A percentile compares a stretch with the other conserved stretches of the same genome.
Evolutionary conservation across 2,329 filamentous ascomycete genomes (phyloP).

Genomic region (Zopfia rhizophila): DNA sequence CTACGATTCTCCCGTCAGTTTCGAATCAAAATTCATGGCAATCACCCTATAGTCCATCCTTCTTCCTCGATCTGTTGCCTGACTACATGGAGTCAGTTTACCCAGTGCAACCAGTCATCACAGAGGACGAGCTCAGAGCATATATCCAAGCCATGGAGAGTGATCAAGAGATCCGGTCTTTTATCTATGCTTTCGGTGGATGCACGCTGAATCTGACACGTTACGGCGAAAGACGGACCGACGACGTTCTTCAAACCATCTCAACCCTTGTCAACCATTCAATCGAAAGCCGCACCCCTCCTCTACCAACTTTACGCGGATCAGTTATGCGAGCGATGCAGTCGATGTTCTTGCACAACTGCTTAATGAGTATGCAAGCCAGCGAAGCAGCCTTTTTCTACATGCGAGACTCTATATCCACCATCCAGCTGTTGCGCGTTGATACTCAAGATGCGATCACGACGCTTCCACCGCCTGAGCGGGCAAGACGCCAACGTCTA

Average conservation of each 20-base stretch:
- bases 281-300: constrained; percentile 50
- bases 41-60: constrained; percentile 35
- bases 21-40: constrained; percentile 21
- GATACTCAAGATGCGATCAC: constrained; percentile 51
- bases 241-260: constrained; percentile 44
- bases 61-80: constrained; percentile 57
- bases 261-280: constrained; percentile 47
- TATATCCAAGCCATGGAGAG: constrained; percentile 51
- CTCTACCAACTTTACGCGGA: constrained; percentile 52
- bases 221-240: constrained; percentile 43
- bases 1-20: constrained; percentile 38
- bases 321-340: constrained; percentile 61
- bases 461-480: constrained; percentile 47
- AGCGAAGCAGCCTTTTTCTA: constrained; percentile 62
- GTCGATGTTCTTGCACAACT: constrained; percentile 65
- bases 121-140: constrained; percentile 52
- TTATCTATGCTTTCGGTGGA: constrained; percentile 58
- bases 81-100: constrained; percentile 59
- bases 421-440: constrained; percentile 50
- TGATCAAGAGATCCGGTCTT: constrained; percentile 52
- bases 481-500: constrained; percentile 58
- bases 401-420: constrained; percentile 62
- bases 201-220: constrained; percentile 58
- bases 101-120: constrained; percentile 60
- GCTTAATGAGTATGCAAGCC: constrained; percentile 60